Conservation (phyloP, 2,329 filamentous ascomycete genomes). For the Incumbomyces lentus region DNA sequence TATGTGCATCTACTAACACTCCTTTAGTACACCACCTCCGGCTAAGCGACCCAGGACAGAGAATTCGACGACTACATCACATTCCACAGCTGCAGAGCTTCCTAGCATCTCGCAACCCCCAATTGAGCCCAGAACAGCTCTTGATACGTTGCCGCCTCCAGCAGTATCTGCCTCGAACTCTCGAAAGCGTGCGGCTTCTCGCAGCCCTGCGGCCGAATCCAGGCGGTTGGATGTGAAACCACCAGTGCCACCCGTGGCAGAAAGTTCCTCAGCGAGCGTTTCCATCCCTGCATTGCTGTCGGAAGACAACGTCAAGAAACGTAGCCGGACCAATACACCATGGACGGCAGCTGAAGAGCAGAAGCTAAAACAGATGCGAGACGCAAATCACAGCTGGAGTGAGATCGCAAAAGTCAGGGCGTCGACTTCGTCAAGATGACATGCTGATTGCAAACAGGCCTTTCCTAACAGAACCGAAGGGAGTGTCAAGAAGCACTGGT, state of each 20-base stretch:
- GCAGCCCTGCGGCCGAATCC: conserved; percentile 17
- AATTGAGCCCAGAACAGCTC: not conserved
- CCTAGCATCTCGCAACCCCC: not conserved
- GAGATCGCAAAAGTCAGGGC: conserved; percentile 87
- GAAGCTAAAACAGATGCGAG: conserved; percentile 84
- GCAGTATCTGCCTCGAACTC: conserved; percentile 24
- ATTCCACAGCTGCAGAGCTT: not conserved
- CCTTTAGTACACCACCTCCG: conserved; percentile 5
- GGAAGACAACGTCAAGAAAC: conserved; percentile 57
- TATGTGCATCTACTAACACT: not conserved
- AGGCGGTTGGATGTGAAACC: conserved; percentile 5
- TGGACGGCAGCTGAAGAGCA: conserved; percentile 95
- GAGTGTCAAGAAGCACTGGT: conserved; percentile 99
- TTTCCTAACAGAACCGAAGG: conserved; percentile 92
- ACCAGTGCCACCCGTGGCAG: conserved; percentile 11
- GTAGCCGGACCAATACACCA: conserved; percentile 82
- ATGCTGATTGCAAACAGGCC: conserved; percentile 43
- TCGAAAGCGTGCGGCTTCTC: conserved; percentile 36
- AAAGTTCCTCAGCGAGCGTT: conserved; percentile 3
- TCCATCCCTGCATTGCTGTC: conserved; percentile 13
- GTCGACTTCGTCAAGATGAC: no score
- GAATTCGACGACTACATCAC: not conserved
- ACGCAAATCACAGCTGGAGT: conserved; percentile 87
- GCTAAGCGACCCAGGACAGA: not conserved
- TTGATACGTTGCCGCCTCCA: conserved; percentile 11